These are phyloP conservation scores for Rubia tinctorum DNA, from an alignment of 305 asterid species.

Conservation along the genomic window DNA sequence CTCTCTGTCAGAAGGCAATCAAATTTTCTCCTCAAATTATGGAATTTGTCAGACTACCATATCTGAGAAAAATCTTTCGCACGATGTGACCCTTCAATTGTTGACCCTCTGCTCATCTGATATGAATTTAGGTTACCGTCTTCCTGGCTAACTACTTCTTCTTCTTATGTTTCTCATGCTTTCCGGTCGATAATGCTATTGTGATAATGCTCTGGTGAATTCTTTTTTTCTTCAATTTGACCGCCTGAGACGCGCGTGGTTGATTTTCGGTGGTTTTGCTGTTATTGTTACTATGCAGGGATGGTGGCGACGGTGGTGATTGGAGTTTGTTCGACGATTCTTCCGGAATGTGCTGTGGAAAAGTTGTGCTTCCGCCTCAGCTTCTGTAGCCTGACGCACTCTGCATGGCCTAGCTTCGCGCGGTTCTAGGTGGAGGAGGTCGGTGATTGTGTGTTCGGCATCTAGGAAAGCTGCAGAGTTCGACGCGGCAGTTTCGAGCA, in stretches of 20 bases:
- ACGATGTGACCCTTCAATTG: too few species aligned
- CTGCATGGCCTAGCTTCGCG: not conserved
- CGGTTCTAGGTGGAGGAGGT: constrained; percentile 20
- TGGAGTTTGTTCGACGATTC: constrained; percentile 53
- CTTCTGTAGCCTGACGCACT: constrained; percentile 23
- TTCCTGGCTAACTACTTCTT: too few species aligned
- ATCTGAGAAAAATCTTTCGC: too few species aligned
- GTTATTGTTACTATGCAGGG: not conserved
- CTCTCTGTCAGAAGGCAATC: too few species aligned
- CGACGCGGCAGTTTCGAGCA: constrained; percentile 27
- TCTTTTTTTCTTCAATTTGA: too few species aligned
- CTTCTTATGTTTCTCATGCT: too few species aligned
- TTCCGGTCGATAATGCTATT: too few species aligned
- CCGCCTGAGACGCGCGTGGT: not conserved
- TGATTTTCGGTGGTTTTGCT: not conserved
- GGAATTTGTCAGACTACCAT: too few species aligned
- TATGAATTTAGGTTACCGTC: too few species aligned
- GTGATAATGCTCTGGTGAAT: too few species aligned
- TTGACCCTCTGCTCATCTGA: too few species aligned
- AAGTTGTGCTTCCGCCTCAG: constrained; percentile 29
- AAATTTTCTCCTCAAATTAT: too few species aligned
- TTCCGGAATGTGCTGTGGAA: constrained; percentile 43
- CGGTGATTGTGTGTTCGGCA: constrained; percentile 36
- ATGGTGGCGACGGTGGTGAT: constrained; percentile 43
- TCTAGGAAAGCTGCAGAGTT: constrained; percentile 45